Base-by-base conservation (phyloP, 495 filamentous ascomycete genomes). In the Penicillium simplicissimum region DNA sequence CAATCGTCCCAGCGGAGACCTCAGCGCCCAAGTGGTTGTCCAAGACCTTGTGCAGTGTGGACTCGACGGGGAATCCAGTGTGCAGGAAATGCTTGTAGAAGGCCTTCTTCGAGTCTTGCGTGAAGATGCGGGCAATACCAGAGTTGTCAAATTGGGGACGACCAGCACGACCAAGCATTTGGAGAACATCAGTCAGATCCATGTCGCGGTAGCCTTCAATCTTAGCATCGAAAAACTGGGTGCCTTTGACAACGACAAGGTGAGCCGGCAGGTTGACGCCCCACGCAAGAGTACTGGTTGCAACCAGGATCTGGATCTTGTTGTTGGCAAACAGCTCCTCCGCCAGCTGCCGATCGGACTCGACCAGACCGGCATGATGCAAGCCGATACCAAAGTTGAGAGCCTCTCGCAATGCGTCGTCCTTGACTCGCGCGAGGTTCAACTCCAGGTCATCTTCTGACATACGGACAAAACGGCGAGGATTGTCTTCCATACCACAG, bases 71-170 rank as follows among this genome's bases (percentile, higher is more conserved):
- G 75, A 99, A 99, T 4, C 95, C 95, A 11, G 96, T 98, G 69
- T 99, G 95, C 48, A 99, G 73, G 71, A 99, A 99, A 77, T 99
- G 93, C 80, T 98, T 99, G 78, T 99, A 99, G 76, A 98, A 99
- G n/a, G 92, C 91, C 74, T 99, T 99, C 80, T 98, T 99, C 11
- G 93, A 79, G 60, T 98, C 94, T 68, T 99, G 93, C 0, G 96
- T 98, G 74, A 98, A 96, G 64, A 99, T 98, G 33, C 93, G 86
- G 10, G 96, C 95, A 64, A 98, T 94, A 62, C 96, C 95, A 0
- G 93, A 95, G 49, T 87, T 87, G 68, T 99, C 95, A 71, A 99
- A 99, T 71, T 99, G 95, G 14, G 95, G 95, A 57, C 95, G 89
- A 14, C 95, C 95, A 19, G 95, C 95, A 74, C 95, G 89, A 58